Evolutionary conservation across 176 grass and related monocot genomes (phyloP).

Genomic region (Chrysopogon serrulatus): DNA sequence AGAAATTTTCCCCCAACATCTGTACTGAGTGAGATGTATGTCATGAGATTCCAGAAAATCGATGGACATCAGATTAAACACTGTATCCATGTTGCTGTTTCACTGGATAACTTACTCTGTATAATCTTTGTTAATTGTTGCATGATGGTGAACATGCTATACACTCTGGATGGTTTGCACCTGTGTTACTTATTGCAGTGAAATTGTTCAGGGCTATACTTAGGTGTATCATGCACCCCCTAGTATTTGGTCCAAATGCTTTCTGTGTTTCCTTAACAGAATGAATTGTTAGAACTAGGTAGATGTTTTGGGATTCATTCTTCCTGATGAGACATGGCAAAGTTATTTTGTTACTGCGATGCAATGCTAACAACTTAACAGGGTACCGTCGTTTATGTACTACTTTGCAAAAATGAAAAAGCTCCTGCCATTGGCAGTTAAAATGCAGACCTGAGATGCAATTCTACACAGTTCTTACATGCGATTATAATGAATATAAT

Average conservation of each 20-base stretch:
- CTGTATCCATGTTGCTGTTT: not conserved
- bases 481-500: not conserved
- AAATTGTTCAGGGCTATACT: not conserved
- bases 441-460: not conserved
- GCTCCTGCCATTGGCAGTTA: not conserved
- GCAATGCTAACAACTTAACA: not conserved
- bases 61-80: not conserved
- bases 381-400: not conserved
- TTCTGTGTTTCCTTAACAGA: not conserved
- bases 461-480: not conserved
- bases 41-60: too few relatives aligned
- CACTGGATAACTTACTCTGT: not conserved
- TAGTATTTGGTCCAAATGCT: not conserved
- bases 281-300: not conserved
- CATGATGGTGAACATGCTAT: not conserved
- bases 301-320: not conserved
- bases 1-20: too few relatives aligned
- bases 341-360: not conserved
- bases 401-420: not conserved
- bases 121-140: not conserved
- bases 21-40: too few relatives aligned
- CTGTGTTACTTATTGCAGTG: not conserved
- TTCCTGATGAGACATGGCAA: not conserved
- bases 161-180: not conserved
- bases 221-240: not conserved